These are phyloP conservation scores for Coemansia nantahalensis DNA, from an alignment of 192 early-diverging fungal genomes.

Conservation along the genomic window DNA sequence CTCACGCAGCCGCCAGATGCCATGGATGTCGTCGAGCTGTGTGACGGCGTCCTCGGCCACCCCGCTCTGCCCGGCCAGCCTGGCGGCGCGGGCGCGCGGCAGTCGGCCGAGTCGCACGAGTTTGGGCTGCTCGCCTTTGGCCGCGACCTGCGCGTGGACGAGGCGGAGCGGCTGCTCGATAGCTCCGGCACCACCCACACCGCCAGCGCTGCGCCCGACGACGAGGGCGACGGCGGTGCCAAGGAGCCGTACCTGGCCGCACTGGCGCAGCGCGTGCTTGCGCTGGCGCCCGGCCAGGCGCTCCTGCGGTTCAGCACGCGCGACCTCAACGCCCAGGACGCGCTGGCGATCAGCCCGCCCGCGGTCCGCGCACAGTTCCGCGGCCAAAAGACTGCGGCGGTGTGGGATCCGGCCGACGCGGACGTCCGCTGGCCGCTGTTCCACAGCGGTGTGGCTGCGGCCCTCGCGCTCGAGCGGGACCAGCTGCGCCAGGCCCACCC, in stretches of 20 bases:
- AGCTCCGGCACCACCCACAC: slow-evolving; percentile 3
- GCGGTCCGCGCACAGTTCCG: slow-evolving; percentile 61
- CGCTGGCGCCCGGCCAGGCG: slow-evolving; percentile 66
- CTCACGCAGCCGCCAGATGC: slow-evolving; percentile 1
- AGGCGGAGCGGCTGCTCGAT: slow-evolving; percentile 24
- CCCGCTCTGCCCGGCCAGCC: neutral
- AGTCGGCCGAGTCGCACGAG: slow-evolving; percentile 15
- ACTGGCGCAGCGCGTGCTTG: slow-evolving; percentile 54
- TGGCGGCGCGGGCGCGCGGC: neutral
- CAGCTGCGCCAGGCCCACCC: slow-evolving; percentile 56
- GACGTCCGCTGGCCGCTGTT: slow-evolving; percentile 80
- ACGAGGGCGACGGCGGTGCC: slow-evolving; percentile 4
- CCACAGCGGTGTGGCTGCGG: slow-evolving; percentile 83
- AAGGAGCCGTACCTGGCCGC: slow-evolving; percentile 19
- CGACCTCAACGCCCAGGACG: slow-evolving; percentile 54
- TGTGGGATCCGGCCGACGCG: slow-evolving; percentile 14
- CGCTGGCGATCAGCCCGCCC: slow-evolving; percentile 58
- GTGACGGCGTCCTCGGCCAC: slow-evolving; percentile 13
- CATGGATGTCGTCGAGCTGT: slow-evolving; percentile 15
- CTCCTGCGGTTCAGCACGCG: slow-evolving; percentile 66
- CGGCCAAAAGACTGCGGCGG: slow-evolving; percentile 54
- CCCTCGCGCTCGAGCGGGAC: slow-evolving; percentile 62
- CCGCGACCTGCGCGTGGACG: slow-evolving; percentile 39
- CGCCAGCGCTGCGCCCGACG: neutral
- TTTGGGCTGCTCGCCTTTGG: slow-evolving; percentile 19